phyloP scores from a whole-genome alignment of 345 rosid species.

The Syzygium aromaticum region DNA sequence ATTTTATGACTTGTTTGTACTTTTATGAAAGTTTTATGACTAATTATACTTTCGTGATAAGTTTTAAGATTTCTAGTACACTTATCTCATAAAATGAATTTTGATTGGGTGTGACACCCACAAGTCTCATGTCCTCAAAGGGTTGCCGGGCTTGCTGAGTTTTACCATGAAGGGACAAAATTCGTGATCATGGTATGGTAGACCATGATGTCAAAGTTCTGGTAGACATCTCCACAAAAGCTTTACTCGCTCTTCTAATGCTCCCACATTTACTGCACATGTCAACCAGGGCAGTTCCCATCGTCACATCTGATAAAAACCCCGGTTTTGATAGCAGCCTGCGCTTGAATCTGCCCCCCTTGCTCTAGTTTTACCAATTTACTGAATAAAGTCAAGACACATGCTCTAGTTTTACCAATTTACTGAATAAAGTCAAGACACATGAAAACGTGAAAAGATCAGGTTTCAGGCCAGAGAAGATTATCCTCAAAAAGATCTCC shows the following conservation, averaged over 20 bases:
- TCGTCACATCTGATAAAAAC: conserved; percentile 28
- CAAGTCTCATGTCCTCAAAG: conserved; percentile 48
- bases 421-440: conserved; percentile 31
- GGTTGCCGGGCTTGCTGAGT: conserved; percentile 38
- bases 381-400: conserved; percentile 35
- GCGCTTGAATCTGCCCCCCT: conserved; percentile 55
- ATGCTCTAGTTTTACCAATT: conserved; percentile 30
- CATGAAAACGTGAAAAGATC: conserved; percentile 48
- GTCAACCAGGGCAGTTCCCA: conserved; percentile 43
- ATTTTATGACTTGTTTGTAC: too few species aligned
- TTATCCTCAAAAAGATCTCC: conserved; percentile 19
- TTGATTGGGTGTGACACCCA: conserved; percentile 42
- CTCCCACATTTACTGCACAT: conserved; percentile 58
- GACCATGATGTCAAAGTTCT: conserved; percentile 55
- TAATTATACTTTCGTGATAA: too few species aligned
- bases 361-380: conserved; percentile 29
- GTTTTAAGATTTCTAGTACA: too few species aligned
- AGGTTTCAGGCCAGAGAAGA: conserved; percentile 25
- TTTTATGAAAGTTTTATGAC: too few species aligned
- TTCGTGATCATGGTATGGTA: conserved; percentile 31
- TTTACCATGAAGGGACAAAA: conserved; percentile 30
- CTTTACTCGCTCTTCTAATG: conserved; percentile 33
- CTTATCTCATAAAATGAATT: too few species aligned
- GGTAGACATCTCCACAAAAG: conserved; percentile 38
- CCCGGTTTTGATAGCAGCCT: conserved; percentile 28